Evolutionary conservation across 371 early-diverging fungal species (phyloP).

Genomic region (Mortierella sp.): DNA sequence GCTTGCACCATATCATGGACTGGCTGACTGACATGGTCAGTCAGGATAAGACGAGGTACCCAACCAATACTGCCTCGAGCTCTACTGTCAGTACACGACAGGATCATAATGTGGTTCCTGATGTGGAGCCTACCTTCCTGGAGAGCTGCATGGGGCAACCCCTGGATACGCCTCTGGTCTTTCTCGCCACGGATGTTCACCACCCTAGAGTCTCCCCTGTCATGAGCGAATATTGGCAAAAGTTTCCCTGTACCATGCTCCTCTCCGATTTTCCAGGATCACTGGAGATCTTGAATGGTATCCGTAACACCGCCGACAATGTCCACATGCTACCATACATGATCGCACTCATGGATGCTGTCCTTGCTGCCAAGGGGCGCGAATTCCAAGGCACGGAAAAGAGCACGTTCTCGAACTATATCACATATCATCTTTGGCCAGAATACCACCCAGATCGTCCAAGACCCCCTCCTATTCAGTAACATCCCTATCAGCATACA

Average conservation of each 20-base stretch:
- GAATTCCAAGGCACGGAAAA: slow-evolving; percentile 63
- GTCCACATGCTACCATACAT: slow-evolving; percentile 51
- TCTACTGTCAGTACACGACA: neutral
- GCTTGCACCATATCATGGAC: slow-evolving; percentile 12
- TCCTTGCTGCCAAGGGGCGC: slow-evolving; percentile 64
- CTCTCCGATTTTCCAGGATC: slow-evolving; percentile 61
- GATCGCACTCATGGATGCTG: slow-evolving; percentile 69
- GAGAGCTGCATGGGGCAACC: slow-evolving; percentile 29
- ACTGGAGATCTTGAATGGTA: slow-evolving; percentile 7
- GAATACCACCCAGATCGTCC: slow-evolving; percentile 29
- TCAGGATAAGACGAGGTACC: slow-evolving; percentile 7
- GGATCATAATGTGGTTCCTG: too few relatives aligned
- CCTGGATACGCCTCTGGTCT: slow-evolving; percentile 55
- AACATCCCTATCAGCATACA: too few relatives aligned
- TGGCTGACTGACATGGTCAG: slow-evolving; percentile 27
- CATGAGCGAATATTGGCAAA: slow-evolving; percentile 52
- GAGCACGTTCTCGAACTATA: slow-evolving; percentile 67
- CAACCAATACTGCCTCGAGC: neutral
- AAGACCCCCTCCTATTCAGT: too few relatives aligned
- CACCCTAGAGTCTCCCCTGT: slow-evolving; percentile 56
- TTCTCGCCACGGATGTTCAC: slow-evolving; percentile 67
- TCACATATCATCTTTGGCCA: slow-evolving; percentile 65
- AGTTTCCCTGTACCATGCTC: slow-evolving; percentile 65
- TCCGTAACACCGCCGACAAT: slow-evolving; percentile 36
- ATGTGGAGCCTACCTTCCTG: slow-evolving; percentile 13